A percentile compares a stretch with the other conserved stretches of the same genome.
phyloP scores from a whole-genome alignment of 805 yeast genomes.

The Yamadazyma takamatsuzukensis region DNA sequence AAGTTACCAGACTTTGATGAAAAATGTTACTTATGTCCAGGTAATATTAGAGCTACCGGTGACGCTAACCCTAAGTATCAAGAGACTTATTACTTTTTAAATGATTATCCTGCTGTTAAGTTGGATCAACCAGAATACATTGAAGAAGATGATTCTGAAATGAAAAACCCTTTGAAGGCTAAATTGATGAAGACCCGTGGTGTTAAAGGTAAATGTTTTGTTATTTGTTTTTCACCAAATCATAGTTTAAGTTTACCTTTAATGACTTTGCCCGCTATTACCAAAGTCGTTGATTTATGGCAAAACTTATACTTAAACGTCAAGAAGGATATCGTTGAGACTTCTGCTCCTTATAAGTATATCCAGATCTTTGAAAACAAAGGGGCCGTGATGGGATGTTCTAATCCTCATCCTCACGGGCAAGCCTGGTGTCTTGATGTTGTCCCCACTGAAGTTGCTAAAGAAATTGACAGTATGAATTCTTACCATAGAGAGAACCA shows the following conservation, averaged over 20 bases:
- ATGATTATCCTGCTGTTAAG: constrained; percentile 70
- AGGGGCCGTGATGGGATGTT: constrained; percentile 79
- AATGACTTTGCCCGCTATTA: constrained; percentile 46
- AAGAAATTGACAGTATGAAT: constrained; percentile 51
- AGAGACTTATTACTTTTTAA: constrained; percentile 56
- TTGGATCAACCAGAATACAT: constrained; percentile 48
- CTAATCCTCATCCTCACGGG: constrained; percentile 80
- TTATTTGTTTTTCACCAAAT: constrained; percentile 68
- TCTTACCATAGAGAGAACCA: constrained; percentile 41
- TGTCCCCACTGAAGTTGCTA: constrained; percentile 63
- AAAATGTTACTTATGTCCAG: constrained; percentile 70
- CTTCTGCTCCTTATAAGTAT: constrained; percentile 49
- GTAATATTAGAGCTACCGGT: constrained; percentile 63
- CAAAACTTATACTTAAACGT: constrained; percentile 46
- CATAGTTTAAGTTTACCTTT: constrained; percentile 65
- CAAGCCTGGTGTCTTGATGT: constrained; percentile 73
- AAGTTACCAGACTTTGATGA: constrained; percentile 55
- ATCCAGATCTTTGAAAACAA: constrained; percentile 75
- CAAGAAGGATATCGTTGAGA: constrained; percentile 29
- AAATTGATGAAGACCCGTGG: constrained; percentile 52
- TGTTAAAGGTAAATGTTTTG: constrained; percentile 65
- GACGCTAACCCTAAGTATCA: constrained; percentile 54
- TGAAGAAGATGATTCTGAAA: constrained; percentile 10
- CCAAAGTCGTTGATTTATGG: constrained; percentile 59
- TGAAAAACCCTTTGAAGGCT: constrained; percentile 22